Evolutionary conservation across 2,329 filamentous ascomycete species (phyloP).

Genomic region (Penicillium sp.): DNA sequence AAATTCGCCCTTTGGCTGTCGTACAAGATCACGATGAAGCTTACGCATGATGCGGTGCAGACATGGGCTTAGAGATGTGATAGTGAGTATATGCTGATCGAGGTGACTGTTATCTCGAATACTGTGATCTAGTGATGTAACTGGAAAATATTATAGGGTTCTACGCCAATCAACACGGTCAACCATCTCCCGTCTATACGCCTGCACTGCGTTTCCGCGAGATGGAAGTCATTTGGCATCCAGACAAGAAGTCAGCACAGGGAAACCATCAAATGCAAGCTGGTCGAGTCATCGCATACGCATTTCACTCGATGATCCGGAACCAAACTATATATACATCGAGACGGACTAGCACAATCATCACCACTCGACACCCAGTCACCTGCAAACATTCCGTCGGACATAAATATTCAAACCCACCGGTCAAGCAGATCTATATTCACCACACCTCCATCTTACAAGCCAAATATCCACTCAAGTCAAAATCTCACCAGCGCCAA

Average conservation of each 20-base stretch:
- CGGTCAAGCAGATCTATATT: not conserved
- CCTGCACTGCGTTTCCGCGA: too few relatives aligned
- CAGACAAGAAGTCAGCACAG: not conserved
- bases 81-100: not conserved
- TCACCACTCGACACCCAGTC: not conserved
- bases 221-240: not conserved
- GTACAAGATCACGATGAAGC: conserved; percentile 20
- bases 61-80: not conserved
- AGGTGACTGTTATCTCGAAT: not conserved
- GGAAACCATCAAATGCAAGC: not conserved
- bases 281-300: not conserved
- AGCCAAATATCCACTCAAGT: not conserved
- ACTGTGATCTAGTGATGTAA: not conserved
- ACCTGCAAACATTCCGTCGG: not conserved
- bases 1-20: conserved; percentile 23
- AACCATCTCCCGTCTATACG: too few relatives aligned
- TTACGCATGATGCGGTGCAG: conserved; percentile 7
- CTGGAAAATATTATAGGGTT: too few relatives aligned
- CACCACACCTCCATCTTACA: not conserved
- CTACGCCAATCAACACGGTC: too few relatives aligned
- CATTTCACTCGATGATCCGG: not conserved
- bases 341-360: not conserved
- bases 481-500: not conserved
- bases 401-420: not conserved
- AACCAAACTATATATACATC: not conserved